Evolutionary conservation across 140 eudicot species (phyloP).

Genomic region (Flaveria floridana): DNA sequence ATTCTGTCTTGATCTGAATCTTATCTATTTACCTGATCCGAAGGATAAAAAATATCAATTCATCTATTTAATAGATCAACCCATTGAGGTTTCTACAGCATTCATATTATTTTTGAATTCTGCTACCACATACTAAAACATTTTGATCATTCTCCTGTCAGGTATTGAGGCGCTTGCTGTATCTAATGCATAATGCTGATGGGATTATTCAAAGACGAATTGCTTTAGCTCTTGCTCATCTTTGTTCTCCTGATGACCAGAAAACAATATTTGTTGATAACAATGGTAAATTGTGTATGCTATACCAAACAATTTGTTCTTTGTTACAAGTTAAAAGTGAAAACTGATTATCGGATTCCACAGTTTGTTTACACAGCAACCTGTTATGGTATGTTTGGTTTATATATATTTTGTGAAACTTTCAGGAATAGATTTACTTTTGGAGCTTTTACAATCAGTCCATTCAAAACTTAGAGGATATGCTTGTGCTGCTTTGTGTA

Average conservation of each 20-base stretch:
- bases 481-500: slow-evolving; percentile 61
- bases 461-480: slow-evolving; percentile 52
- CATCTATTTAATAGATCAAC: not conserved
- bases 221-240: slow-evolving; percentile 90
- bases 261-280: slow-evolving; percentile 60
- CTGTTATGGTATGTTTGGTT: not conserved
- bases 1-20: not conserved
- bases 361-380: not conserved
- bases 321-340: not conserved
- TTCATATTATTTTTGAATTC: slow-evolving; percentile 5
- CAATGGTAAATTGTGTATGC: slow-evolving; percentile 46
- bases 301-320: slow-evolving; percentile 4
- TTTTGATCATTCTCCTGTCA: slow-evolving; percentile 29
- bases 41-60: not conserved
- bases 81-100: not conserved
- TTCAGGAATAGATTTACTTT: slow-evolving; percentile 65
- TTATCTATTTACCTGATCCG: not conserved
- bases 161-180: slow-evolving; percentile 71
- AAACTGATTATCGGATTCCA: not conserved
- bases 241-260: slow-evolving; percentile 78
- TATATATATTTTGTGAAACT: not conserved
- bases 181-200: slow-evolving; percentile 67
- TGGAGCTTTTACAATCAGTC: slow-evolving; percentile 63
- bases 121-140: not conserved
- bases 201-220: slow-evolving; percentile 58